phyloP scores from a whole-genome alignment of 2,329 filamentous ascomycete genomes.

The Alternaria arbusti region DNA sequence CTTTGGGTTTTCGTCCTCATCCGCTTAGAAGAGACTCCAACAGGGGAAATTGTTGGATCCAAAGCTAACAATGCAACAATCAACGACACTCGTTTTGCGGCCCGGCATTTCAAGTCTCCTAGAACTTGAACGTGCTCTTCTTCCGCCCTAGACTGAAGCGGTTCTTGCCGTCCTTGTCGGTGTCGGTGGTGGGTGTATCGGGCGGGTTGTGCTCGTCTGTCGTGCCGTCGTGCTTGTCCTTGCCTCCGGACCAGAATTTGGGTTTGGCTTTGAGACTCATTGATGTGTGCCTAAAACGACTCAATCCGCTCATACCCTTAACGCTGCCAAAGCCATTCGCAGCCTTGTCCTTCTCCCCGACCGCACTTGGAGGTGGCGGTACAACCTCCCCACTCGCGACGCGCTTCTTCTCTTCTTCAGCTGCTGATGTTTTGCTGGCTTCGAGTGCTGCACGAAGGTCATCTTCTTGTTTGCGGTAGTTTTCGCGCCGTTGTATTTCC shows the following conservation, averaged over 20 bases:
- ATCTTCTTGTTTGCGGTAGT: constrained; percentile 65
- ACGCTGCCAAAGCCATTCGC: constrained; percentile 50
- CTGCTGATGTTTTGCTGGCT: constrained; percentile 68
- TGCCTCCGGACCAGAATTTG: constrained; percentile 66
- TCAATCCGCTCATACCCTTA: constrained; percentile 55
- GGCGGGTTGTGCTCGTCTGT: constrained; percentile 22
- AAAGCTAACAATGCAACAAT: not conserved
- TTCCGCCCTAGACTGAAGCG: constrained; percentile 74
- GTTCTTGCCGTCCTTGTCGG: constrained; percentile 69
- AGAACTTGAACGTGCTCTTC: constrained; percentile 64
- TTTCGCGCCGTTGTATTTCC: constrained; percentile 60
- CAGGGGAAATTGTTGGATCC: not conserved
- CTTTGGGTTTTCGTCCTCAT: not conserved
- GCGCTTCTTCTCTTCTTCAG: constrained; percentile 50
- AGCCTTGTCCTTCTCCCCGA: constrained; percentile 14
- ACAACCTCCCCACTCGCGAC: constrained; percentile 19
- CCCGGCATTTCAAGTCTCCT: not conserved
- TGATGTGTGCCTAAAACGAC: constrained; percentile 72
- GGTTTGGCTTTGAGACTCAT: constrained; percentile 82
- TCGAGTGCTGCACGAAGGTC: constrained; percentile 70
- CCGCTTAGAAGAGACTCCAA: not conserved
- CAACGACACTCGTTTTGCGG: not conserved
- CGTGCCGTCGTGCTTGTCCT: constrained; percentile 33
- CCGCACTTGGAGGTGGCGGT: not conserved
- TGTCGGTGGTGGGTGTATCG: constrained; percentile 42